Evolutionary conservation across 192 early-diverging fungal species (phyloP).

Genomic region (Thoreauomyces humboldtii): DNA sequence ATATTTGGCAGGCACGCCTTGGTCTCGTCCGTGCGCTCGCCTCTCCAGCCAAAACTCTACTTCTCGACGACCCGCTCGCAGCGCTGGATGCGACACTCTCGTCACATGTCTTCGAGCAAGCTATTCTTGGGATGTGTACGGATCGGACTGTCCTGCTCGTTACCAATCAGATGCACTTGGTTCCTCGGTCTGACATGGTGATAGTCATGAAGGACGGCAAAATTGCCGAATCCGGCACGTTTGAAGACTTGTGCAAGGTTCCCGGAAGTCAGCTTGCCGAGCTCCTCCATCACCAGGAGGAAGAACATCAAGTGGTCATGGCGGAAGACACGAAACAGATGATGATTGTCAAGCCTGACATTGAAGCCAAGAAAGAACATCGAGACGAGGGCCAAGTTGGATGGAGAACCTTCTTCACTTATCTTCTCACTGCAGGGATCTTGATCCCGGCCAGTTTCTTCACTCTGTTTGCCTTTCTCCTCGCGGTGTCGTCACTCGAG

Average conservation of each 20-base stretch:
- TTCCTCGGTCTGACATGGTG: conserved; percentile 64
- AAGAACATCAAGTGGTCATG: conserved; percentile 41
- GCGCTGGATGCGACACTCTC: conserved; percentile 53
- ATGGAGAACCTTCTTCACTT: conserved; percentile 30
- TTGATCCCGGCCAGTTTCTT: neutral
- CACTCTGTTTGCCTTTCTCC: neutral
- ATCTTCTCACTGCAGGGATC: conserved; percentile 30
- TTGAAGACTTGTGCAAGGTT: neutral
- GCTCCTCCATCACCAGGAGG: conserved; percentile 37
- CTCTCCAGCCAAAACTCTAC: conserved; percentile 37
- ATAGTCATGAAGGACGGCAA: conserved; percentile 63
- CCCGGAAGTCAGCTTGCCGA: neutral
- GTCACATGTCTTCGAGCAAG: conserved; percentile 65
- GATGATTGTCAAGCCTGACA: neutral
- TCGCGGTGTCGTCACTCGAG: neutral
- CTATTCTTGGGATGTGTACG: conserved; percentile 53
- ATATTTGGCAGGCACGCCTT: conserved; percentile 37
- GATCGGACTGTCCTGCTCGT: conserved; percentile 70
- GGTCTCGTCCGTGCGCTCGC: conserved; percentile 38
- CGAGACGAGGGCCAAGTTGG: conserved; percentile 38
- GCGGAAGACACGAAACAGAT: neutral
- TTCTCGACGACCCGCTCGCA: conserved; percentile 45
- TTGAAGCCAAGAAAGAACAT: neutral
- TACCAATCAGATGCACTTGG: conserved; percentile 58
- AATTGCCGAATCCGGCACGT: conserved; percentile 54